phyloP scores from a whole-genome alignment of 805 yeast species.

The Suhomyces canberraensis region DNA sequence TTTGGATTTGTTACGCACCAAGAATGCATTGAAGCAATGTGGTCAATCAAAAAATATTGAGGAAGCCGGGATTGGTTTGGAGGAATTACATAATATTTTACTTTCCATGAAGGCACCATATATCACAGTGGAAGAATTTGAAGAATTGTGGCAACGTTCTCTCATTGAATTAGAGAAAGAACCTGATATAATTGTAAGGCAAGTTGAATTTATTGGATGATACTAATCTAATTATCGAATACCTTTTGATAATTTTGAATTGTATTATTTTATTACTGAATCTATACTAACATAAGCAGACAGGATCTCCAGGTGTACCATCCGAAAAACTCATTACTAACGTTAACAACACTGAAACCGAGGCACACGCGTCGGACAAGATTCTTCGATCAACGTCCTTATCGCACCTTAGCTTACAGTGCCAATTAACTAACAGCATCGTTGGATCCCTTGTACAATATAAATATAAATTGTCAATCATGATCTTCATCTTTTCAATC shows the following conservation, averaged over 20 bases:
- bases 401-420: constrained; percentile 55
- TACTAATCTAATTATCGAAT: too few species aligned
- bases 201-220: constrained; percentile 38
- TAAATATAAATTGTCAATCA: constrained; percentile 16
- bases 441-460: constrained; percentile 32
- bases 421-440: constrained; percentile 54
- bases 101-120: constrained; percentile 44
- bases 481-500: constrained; percentile 14
- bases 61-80: constrained; percentile 49
- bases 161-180: constrained; percentile 57
- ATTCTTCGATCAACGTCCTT: constrained; percentile 73
- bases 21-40: constrained; percentile 63
- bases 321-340: constrained; percentile 15
- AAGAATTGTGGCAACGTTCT: constrained; percentile 71
- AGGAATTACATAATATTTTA: constrained; percentile 53
- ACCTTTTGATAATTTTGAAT: too few species aligned
- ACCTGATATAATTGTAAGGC: constrained; percentile 77
- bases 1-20: constrained; percentile 59
- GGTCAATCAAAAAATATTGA: constrained; percentile 45
- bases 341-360: constrained; percentile 37
- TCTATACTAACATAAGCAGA: constrained; percentile 12
- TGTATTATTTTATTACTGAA: too few species aligned
- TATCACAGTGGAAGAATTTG: constrained; percentile 61
- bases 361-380: constrained; percentile 43
- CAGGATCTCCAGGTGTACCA: constrained; percentile 13